Evolutionary conservation across 495 filamentous ascomycete species (phyloP), one percentile per base, ranked within the genome.

Genomic region (Pseudotulostoma volvatum): DNA sequence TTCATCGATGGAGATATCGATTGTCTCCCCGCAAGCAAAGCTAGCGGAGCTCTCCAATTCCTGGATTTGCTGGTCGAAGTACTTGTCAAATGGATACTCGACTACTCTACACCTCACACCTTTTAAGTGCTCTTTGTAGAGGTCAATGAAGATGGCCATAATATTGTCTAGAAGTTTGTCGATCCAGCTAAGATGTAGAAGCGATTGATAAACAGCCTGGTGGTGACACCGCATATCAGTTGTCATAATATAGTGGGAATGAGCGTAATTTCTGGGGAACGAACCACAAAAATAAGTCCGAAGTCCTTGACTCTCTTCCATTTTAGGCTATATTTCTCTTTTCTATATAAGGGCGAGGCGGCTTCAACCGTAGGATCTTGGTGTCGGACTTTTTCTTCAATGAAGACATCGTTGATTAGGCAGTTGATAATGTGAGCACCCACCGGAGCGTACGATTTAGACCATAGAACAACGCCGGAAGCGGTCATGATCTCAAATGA

Each of bases 401-500:
- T 94, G 63, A 97, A 88, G 53, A 95, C 79, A 56, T 96, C 86
- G 55, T 75, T 75, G 64, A 97, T 92, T 56, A 96, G 80, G 63
- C 78, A 80, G 63, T 97, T 93, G 63, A 97, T 75, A 34, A 96
- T 65, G 47, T 79, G 78, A 15, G 81, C 66, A 51, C 74, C 81
- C 48, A 93, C 74, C 0, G 81, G 68, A 23, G 75, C 74, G 56
- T 90, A 94, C 3, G 76, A 79, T 50, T 80, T 79, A 20, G 90
- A 95, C 90, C 90, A 97, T 31, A 97, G 70, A 33, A 97, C 90
- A 36, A 97, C 85, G 17, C 90, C 90, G 13, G 90, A 94, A 25
- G 87, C 93, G 38, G 84, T 93, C 16, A 97, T 55, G 40, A 97
- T 88, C 59, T 97, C 90, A 52, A 97, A 96, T 13, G 79, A 76